These are phyloP conservation scores for Cystobasidiaceae sp. DNA, from an alignment of 1,284 basidiomycete genomes.

Conservation along the genomic window DNA sequence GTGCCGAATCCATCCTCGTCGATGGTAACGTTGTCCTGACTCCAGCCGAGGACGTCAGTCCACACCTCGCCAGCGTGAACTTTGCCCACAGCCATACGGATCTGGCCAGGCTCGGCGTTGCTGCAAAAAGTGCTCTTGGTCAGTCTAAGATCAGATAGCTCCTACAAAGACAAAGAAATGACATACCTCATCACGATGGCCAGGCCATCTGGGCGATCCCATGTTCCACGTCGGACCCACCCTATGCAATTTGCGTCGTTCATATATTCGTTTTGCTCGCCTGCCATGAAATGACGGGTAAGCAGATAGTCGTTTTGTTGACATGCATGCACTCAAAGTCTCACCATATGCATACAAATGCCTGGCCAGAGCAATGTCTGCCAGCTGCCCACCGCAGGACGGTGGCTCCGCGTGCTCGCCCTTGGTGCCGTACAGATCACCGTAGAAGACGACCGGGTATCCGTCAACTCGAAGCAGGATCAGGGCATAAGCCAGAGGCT, in stretches of 20 bases:
- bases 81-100: slow-evolving; percentile 34
- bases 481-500: slow-evolving; percentile 67
- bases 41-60: slow-evolving; percentile 57
- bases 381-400: slow-evolving; percentile 46
- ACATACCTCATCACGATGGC: slow-evolving; percentile 48
- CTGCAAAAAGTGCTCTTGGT: too few relatives aligned
- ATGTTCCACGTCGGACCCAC: slow-evolving; percentile 52
- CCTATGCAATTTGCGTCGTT: slow-evolving; percentile 53
- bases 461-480: slow-evolving; percentile 76
- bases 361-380: slow-evolving; percentile 43
- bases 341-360: slow-evolving; percentile 53
- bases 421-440: slow-evolving; percentile 64
- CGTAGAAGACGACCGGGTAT: slow-evolving; percentile 90
- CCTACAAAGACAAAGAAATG: background rate
- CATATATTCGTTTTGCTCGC: slow-evolving; percentile 50
- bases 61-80: slow-evolving; percentile 55
- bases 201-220: slow-evolving; percentile 52
- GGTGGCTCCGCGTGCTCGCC: slow-evolving; percentile 51
- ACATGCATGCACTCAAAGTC: background rate
- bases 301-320: background rate
- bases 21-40: slow-evolving; percentile 53
- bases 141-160: too few relatives aligned
- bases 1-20: slow-evolving; percentile 55
- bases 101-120: slow-evolving; percentile 20
- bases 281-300: background rate